A percentile compares a stretch with the other conserved stretches of the same genome.
phyloP scores from a whole-genome alignment of 1,139 yeast genomes.

The Debaryomycetaceae sp. region DNA sequence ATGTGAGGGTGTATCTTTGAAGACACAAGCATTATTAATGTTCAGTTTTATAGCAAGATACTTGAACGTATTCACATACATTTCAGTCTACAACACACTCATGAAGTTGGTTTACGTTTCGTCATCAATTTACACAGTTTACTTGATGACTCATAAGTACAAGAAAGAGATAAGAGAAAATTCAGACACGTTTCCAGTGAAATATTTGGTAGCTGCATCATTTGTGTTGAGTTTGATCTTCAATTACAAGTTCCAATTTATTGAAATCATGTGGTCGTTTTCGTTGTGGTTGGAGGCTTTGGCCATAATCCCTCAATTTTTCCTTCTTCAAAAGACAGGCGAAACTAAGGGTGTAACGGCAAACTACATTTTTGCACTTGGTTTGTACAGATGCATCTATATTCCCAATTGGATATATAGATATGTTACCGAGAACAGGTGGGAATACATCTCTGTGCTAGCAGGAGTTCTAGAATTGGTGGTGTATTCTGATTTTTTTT shows the following conservation, averaged over 20 bases:
- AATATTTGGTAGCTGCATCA: slow-evolving; percentile 67
- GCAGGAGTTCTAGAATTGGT: slow-evolving; percentile 87
- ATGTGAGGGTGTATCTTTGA: slow-evolving; percentile 80
- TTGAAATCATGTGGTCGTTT: slow-evolving; percentile 73
- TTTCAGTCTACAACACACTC: slow-evolving; percentile 69
- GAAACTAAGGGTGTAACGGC: slow-evolving; percentile 84
- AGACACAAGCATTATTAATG: slow-evolving; percentile 79
- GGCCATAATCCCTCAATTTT: slow-evolving; percentile 89
- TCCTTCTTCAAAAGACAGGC: slow-evolving; percentile 85
- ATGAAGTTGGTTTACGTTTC: slow-evolving; percentile 81
- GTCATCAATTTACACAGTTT: slow-evolving; percentile 72
- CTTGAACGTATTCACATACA: slow-evolving; percentile 59
- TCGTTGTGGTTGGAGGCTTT: slow-evolving; percentile 86
- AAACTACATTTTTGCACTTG: slow-evolving; percentile 92
- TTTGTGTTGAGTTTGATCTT: slow-evolving; percentile 58
- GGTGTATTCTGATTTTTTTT: slow-evolving; percentile 91
- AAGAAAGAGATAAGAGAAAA: slow-evolving; percentile 50
- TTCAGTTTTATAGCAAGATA: slow-evolving; percentile 80
- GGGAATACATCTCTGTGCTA: slow-evolving; percentile 67
- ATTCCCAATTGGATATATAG: slow-evolving; percentile 95
- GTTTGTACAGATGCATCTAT: slow-evolving; percentile 82
- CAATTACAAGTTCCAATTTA: slow-evolving; percentile 57
- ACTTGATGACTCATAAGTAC: slow-evolving; percentile 64
- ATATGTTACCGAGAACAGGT: slow-evolving; percentile 61
- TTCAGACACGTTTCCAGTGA: slow-evolving; percentile 71